These are phyloP conservation scores for Tillandsia fasciculata DNA, from an alignment of 176 grass and related monocot species.

Conservation along the genomic window DNA sequence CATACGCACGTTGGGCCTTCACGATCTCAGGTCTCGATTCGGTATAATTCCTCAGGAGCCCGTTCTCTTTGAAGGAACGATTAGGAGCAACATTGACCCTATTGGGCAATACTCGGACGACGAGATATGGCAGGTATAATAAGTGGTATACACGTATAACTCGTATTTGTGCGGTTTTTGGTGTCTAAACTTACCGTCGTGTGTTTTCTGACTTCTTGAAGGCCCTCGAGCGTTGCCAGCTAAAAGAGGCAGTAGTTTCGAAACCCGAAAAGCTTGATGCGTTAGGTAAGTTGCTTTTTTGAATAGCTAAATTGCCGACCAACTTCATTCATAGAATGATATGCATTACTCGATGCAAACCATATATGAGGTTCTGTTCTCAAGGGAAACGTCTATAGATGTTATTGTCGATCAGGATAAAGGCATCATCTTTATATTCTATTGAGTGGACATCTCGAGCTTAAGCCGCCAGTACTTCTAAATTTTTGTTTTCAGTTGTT, in stretches of 20 bases:
- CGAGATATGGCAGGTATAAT: slow-evolving; percentile 79
- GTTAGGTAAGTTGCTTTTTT: not conserved
- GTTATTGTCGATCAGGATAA: too few species aligned
- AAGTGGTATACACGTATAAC: not conserved
- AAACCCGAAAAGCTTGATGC: slow-evolving; percentile 1
- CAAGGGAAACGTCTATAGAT: too few species aligned
- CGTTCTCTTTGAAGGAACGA: slow-evolving; percentile 80
- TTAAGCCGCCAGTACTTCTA: not conserved
- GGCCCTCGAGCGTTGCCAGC: slow-evolving; percentile 10
- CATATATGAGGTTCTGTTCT: too few species aligned
- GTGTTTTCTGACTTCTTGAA: not conserved
- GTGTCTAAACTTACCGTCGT: not conserved
- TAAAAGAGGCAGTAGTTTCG: slow-evolving; percentile 7
- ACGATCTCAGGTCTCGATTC: slow-evolving; percentile 76
- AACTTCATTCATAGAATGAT: too few species aligned
- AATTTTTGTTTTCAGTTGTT: not conserved
- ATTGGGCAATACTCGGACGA: slow-evolving; percentile 64
- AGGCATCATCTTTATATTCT: too few species aligned
- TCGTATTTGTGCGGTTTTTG: not conserved
- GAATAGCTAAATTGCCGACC: not conserved
- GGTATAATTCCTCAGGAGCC: slow-evolving; percentile 95
- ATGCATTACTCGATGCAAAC: too few species aligned
- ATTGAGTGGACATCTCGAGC: too few species aligned
- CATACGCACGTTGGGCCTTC: slow-evolving; percentile 76
- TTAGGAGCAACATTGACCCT: slow-evolving; percentile 86